These are phyloP conservation scores for Hysterangium stoloniferum DNA, from an alignment of 768 basidiomycete genomes.

Conservation along the genomic window DNA sequence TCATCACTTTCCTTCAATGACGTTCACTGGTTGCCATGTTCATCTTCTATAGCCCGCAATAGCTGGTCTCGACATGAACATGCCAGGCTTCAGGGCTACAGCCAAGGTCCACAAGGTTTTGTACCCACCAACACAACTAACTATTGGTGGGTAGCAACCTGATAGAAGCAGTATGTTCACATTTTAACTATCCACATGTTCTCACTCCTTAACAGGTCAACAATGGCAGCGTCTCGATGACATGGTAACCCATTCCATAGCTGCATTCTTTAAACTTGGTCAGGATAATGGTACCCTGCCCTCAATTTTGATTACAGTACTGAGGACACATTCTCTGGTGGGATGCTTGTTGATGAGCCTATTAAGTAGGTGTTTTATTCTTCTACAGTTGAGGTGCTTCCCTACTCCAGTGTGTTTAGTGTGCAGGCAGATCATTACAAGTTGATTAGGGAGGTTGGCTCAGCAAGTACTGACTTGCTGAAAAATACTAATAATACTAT, in stretches of 20 bases:
- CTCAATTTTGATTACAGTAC: conserved; percentile 29
- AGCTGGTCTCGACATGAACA: conserved; percentile 49
- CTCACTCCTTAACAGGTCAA: conserved; percentile 57
- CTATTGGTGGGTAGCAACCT: conserved; percentile 24
- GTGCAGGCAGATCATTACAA: conserved; percentile 12
- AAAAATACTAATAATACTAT: conserved; percentile 31
- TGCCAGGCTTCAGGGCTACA: conserved; percentile 57
- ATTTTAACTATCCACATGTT: neutral
- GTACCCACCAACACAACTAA: conserved; percentile 8
- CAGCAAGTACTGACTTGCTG: conserved; percentile 51
- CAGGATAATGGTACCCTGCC: conserved; percentile 27
- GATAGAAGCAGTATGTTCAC: conserved; percentile 10
- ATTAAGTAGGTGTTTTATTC: conserved; percentile 19
- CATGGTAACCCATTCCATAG: conserved; percentile 47
- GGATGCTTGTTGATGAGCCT: conserved; percentile 16
- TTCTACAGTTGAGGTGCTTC: no score
- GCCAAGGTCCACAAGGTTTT: conserved; percentile 26
- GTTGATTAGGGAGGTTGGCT: conserved; percentile 39
- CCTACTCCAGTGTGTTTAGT: neutral
- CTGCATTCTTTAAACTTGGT: conserved; percentile 23
- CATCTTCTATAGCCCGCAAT: conserved; percentile 25
- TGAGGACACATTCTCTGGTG: conserved; percentile 8
- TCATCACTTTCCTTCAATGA: no score
- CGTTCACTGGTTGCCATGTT: no score
- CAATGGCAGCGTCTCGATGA: conserved; percentile 75